A percentile compares a stretch with the other conserved stretches of the same genome.
Evolutionary conservation across 768 basidiomycete genomes (phyloP).

Genomic region (Russula sp.): DNA sequence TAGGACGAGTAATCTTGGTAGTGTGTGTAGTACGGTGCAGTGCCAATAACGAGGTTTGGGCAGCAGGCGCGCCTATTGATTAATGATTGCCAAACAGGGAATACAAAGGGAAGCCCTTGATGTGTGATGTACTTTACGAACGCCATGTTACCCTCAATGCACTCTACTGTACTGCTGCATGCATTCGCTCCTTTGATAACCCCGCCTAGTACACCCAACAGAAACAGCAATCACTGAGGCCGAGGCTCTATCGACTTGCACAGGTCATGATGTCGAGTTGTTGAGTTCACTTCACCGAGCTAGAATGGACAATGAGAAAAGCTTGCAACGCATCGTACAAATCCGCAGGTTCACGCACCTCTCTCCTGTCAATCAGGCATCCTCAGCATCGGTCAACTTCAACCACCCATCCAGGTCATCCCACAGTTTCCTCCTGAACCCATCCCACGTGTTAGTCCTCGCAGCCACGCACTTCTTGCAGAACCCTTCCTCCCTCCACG

Average conservation of each 20-base stretch:
- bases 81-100: not conserved
- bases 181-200: not conserved
- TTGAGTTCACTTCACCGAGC: too few species aligned
- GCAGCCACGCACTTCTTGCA: slow-evolving; percentile 39
- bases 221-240: not conserved
- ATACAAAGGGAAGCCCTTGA: not conserved
- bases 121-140: not conserved
- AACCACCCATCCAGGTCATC: slow-evolving; percentile 26
- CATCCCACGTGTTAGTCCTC: slow-evolving; percentile 36
- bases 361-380: not conserved
- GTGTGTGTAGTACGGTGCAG: not conserved
- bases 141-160: not conserved
- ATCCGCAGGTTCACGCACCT: not conserved
- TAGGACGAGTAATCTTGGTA: not conserved
- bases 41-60: too few species aligned
- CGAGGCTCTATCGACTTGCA: not conserved
- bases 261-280: not conserved
- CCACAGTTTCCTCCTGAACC: slow-evolving; percentile 27
- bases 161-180: not conserved
- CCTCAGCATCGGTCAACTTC: slow-evolving; percentile 1
- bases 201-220: not conserved
- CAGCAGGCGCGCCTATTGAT: too few species aligned
- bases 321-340: not conserved
- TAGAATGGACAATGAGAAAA: slow-evolving; percentile 1
- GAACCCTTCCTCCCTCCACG: slow-evolving; percentile 36